Evolutionary conservation across 106 monocot species (phyloP).

Genomic region (Dactylorhiza incarnata): DNA sequence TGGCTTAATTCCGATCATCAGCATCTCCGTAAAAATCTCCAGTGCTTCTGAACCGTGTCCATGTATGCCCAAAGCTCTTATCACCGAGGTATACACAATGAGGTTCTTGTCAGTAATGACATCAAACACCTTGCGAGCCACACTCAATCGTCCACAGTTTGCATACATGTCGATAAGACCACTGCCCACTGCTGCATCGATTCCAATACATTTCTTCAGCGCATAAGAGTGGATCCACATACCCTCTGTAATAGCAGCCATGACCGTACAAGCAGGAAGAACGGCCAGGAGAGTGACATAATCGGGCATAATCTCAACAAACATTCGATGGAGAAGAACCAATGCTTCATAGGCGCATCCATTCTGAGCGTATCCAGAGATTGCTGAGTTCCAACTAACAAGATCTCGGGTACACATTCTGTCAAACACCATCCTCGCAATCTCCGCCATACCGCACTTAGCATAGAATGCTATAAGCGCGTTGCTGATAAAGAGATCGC

Average conservation of each 20-base stretch:
- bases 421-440: conserved; percentile 34
- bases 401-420: conserved; percentile 24
- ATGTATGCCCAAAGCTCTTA: conserved; percentile 32
- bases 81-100: conserved; percentile 31
- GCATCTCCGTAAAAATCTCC: conserved; percentile 28
- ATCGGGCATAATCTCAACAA: conserved; percentile 18
- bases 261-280: conserved; percentile 31
- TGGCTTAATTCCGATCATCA: conserved; percentile 11
- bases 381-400: conserved; percentile 52
- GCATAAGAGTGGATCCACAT: conserved; percentile 39
- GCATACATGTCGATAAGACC: conserved; percentile 43
- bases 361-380: conserved; percentile 28
- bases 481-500: conserved; percentile 33
- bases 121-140: conserved; percentile 26
- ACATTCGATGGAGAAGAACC: conserved; percentile 22
- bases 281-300: conserved; percentile 34
- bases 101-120: conserved; percentile 16
- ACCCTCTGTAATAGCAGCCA: conserved; percentile 24
- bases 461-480: conserved; percentile 35
- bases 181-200: conserved; percentile 22
- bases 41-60: conserved; percentile 34
- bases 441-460: conserved; percentile 14
- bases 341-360: conserved; percentile 16
- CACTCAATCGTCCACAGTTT: conserved; percentile 25
- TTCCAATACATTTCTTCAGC: conserved; percentile 15